Base-by-base conservation (phyloP, 2,329 filamentous ascomycete species). In the Neopestalotiopsis sp. region DNA sequence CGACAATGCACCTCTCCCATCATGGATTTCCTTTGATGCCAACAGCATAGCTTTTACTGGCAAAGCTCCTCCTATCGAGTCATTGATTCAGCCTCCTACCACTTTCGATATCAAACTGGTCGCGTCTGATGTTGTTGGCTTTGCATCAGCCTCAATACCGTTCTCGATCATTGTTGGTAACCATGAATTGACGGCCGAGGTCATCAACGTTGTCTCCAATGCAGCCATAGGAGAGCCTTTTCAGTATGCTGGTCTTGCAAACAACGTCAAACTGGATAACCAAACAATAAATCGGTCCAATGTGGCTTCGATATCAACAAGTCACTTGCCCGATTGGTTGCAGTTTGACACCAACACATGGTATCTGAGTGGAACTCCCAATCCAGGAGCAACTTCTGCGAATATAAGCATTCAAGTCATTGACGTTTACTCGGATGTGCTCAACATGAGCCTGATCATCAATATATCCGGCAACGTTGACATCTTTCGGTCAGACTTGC, bases 1-100 rank as follows among this genome's bases (percentile, higher is more conserved):
- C 4, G 88, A 95, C 75, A 92, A 93, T 75, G 93, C 92, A n/a
- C 94, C 94, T 45, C 82, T 97, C 45, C 94, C 94, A 24, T 91
- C 94, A 0, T 97, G 94, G 94, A 83, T 97, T 59, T 82, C 82
- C n/a, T 97, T 97, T 75, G 88, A 96, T 73, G 77, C 86, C 1
- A 77, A 77, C 1, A 84, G 80, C 0, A 81, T 97, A 52, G 85
- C 85, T 0, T 97, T 97, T 74, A 88, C 87, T 1, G 94, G 94
- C 30, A 88, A 81, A 42, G 92, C 91, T 1, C 94, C 94, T 1
- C 82, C 89, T 0, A 84, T 90, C 61, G 86, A 88, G 69, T 89
- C 88, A 34, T 83, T 91, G 10, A 80, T 89, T 45, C 87, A 91
- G 40, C 89, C 90, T 7, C 91, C 94, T 3, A 91, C 97, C 75